Evolutionary conservation across 108 stramenopile genomes (phyloP), one percentile per base, ranked within the genome.

Genomic region (Skeletonema tropicum): DNA sequence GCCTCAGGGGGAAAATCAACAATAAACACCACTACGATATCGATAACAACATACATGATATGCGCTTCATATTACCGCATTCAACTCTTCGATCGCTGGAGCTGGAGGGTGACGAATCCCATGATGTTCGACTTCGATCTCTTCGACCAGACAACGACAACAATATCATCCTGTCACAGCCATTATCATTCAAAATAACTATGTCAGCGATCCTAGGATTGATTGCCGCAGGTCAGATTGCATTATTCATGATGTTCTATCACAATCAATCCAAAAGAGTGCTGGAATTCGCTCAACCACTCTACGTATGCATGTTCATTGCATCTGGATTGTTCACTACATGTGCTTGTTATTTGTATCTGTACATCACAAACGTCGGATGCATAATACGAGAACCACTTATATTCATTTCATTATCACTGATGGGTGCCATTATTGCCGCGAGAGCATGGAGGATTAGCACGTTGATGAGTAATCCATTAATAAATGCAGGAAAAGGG

Each of bases 231-330:
- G 29, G 31, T 32, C 77, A 78, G 30, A 19, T 78, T 25, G 71
- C 36, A 25, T 5, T 66, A 11, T 29, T 73, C 21, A 42, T 23
- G 17, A 5, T 58, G 23, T 78, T 78, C 71, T 21, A 66, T 25
- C 3, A 45, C 26, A n/a, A 78, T 36, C 77, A 71, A 13, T 66
- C 64, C 12, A 78, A 66, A 35, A 33, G 77, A 0, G 71, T 73
- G 7, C 63, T 78, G 25, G 77, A 78, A 41, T 78, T 78, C 30
- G 77, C 77, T 8, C 77, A 78, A 14, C 77, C 77, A 15, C 36
- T 42, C 11, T 41, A 35, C 36, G 55, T 78, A 2, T 70, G 68
- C 21, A 58, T 78, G n/a, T 59, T 70, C 30, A 57, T 70, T 32
- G 64, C 45, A 9, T 71, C 65, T 2, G 71, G 71, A 33, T 33